Percentiles rank a stretch among this genome's conserved stretches.
Conservation (phyloP, 176 grass and related monocot species). For the Metroxylon sagu region DNA sequence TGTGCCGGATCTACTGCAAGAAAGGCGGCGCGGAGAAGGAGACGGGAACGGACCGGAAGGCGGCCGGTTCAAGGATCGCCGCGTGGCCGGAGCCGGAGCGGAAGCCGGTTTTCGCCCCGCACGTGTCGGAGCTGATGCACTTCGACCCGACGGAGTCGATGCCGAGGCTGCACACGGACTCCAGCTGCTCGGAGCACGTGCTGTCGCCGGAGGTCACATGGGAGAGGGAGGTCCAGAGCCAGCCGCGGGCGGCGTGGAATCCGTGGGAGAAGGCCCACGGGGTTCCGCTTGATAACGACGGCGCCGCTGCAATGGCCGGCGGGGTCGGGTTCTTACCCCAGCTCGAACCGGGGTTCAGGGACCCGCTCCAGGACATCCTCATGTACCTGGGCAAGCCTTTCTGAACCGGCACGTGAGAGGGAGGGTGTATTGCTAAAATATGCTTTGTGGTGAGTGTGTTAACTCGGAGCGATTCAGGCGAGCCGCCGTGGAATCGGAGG, state of each 20-base stretch:
- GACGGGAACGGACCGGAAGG: slow-evolving; percentile 22
- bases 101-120: slow-evolving; percentile 31
- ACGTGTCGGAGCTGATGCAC: slow-evolving; percentile 45
- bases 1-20: slow-evolving; percentile 18
- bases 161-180: slow-evolving; percentile 87
- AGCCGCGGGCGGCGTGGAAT: slow-evolving; percentile 51
- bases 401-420: slow-evolving; percentile 6
- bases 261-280: slow-evolving; percentile 81
- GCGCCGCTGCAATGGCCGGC: slow-evolving; percentile 1
- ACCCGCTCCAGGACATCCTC: slow-evolving; percentile 92
- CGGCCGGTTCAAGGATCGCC: slow-evolving; percentile 9
- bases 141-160: slow-evolving; percentile 82
- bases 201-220: slow-evolving; percentile 55
- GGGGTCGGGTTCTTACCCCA: slow-evolving; percentile 33
- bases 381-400: slow-evolving; percentile 91
- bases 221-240: slow-evolving; percentile 93
- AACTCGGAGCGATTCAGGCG: slow-evolving; percentile 26
- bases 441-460: too few relatives aligned
- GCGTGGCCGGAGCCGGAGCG: slow-evolving; percentile 30
- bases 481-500: slow-evolving; percentile 38
- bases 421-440: too few relatives aligned
- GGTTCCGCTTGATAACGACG: not conserved
- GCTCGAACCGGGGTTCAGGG: slow-evolving; percentile 19
- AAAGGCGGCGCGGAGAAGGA: slow-evolving; percentile 31
- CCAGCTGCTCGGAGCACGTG: slow-evolving; percentile 91